Evolutionary conservation across 495 filamentous ascomycete genomes (phyloP).

Genomic region (Talaromyces ruber): DNA sequence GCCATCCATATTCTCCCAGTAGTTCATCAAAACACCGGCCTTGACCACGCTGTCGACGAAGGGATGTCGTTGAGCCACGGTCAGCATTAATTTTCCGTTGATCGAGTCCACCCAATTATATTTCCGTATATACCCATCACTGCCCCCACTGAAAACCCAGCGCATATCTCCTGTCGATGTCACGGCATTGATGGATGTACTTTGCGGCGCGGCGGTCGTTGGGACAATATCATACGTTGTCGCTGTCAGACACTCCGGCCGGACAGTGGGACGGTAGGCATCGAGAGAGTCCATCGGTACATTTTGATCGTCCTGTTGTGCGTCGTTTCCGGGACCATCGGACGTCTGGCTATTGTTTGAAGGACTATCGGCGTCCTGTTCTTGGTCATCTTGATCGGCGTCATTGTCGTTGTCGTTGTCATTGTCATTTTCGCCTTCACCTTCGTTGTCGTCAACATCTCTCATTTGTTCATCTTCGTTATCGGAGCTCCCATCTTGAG

Average conservation of each 20-base stretch:
- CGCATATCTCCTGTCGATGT: constrained; percentile 89
- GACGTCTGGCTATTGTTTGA: constrained; percentile 41
- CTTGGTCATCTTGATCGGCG: constrained; percentile 51
- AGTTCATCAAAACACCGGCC: constrained; percentile 83
- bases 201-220: constrained; percentile 91
- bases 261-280: constrained; percentile 53
- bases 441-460: constrained; percentile 45
- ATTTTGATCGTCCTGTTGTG: constrained; percentile 33
- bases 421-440: constrained; percentile 21
- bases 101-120: constrained; percentile 93
- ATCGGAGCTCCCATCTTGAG: constrained; percentile 58
- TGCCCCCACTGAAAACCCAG: constrained; percentile 89
- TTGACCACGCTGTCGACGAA: constrained; percentile 97
- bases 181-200: constrained; percentile 90
- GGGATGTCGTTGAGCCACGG: constrained; percentile 91
- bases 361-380: constrained; percentile 50
- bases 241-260: constrained; percentile 77
- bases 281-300: constrained; percentile 23
- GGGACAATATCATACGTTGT: constrained; percentile 89
- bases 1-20: constrained; percentile 83
- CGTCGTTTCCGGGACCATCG: constrained; percentile 24
- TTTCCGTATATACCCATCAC: constrained; percentile 90
- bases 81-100: constrained; percentile 88
- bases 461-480: constrained; percentile 65
- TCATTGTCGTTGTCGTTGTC: constrained; percentile 49